Evolutionary conservation across 176 grass and related monocot genomes (phyloP), one percentile per base, ranked within the genome.

Genomic region (Triticum aestivum): DNA sequence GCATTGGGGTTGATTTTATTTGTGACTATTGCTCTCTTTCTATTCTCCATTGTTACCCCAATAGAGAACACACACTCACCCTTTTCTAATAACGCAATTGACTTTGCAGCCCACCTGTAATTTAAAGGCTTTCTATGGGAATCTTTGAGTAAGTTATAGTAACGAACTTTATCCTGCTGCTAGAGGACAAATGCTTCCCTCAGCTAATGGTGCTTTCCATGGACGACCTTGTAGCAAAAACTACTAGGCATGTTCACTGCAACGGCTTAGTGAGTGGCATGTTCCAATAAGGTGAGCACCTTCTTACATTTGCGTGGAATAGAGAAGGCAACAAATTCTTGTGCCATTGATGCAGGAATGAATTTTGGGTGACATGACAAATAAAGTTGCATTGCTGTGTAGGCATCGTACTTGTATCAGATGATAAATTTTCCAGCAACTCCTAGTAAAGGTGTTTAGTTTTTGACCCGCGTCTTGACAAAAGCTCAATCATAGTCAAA

Each of bases 131-230:
- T 73, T 99, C 94, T 4, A 83, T 94, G 41, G 92, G 90, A 6
- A 71, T 98, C 82, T 98, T 99, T 83, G 89, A 94, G 78, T 92
- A 99, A 90, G 92, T 99, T 21, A 96, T 94, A 38, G 88, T 99
- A 11, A 99, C 85, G 72, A 99, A 99, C 84, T 94, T 92, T 20
- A 99, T 99, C 49, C 89, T 93, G 11, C 69, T 92, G 12, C 61
- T 83, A n/a, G 82, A 94, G 49, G 24, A 90, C 44, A 92, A 89
- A 78, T 88, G 77, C 61, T 99, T 96, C 29, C 90, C 90, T 30
- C 29, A 30, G 29, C 29, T 30, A 30, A 30, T 30, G 29, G 29
- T 30, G 29, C 29, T 30, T 30, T 30, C 29, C 29, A 30, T 30
- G 29, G 29, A 30, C 29, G 29, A 30, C 29, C 29, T 30, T 30